Percentiles rank a stretch among this genome's conserved stretches.
Evolutionary conservation across 352 stramenopile species (phyloP).

Genomic region (Phytophthora sansomeana): DNA sequence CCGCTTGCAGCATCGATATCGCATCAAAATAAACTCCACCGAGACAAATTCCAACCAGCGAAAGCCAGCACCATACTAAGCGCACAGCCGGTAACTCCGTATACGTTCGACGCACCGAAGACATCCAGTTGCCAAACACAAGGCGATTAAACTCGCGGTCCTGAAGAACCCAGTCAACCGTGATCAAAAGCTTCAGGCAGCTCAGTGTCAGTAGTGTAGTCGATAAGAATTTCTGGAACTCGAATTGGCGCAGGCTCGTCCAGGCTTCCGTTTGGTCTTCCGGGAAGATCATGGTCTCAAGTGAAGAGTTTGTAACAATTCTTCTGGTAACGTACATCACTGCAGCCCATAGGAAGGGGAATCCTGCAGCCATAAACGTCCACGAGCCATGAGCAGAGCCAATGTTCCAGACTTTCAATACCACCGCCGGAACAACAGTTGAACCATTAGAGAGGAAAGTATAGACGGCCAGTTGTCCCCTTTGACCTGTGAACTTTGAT

Average conservation of each 20-base stretch:
- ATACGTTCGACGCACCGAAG: conserved; percentile 37
- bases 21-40: conserved; percentile 40
- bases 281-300: conserved; percentile 20
- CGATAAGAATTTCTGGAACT: conserved; percentile 44
- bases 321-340: conserved; percentile 25
- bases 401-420: conserved; percentile 31
- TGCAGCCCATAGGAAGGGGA: conserved; percentile 47
- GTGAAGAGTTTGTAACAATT: background rate
- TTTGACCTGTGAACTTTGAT: background rate
- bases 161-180: conserved; percentile 56
- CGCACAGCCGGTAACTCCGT: conserved; percentile 30
- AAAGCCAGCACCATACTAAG: conserved; percentile 37
- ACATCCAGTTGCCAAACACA: conserved; percentile 43
- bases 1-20: conserved; percentile 29
- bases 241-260: conserved; percentile 34
- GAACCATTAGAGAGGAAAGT: conserved; percentile 28
- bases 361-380: conserved; percentile 54
- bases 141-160: conserved; percentile 36
- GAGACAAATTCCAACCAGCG: conserved; percentile 25
- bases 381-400: conserved; percentile 54
- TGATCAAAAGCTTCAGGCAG: conserved; percentile 47
- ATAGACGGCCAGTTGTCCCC: conserved; percentile 19
- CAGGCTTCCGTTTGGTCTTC: conserved; percentile 19
- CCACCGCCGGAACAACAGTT: conserved; percentile 18
- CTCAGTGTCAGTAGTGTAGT: conserved; percentile 50